A percentile compares a stretch with the other conserved stretches of the same genome.
Conservation (phyloP, 768 basidiomycete genomes). For the Boletus rubescentipes region DNA sequence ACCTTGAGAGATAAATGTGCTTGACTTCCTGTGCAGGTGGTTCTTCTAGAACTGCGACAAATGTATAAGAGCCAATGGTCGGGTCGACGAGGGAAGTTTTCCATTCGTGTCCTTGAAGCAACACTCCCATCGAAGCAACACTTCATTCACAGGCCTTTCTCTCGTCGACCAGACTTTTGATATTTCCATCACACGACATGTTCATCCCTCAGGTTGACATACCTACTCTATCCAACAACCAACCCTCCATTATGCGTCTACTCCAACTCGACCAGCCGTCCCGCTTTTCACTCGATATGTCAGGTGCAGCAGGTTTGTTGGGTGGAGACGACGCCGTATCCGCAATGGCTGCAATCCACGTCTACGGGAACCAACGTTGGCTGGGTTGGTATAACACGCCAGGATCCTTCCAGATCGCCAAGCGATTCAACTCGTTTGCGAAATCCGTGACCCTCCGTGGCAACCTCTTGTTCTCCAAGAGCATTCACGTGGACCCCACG, state of each 20-base stretch:
- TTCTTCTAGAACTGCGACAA: too few species aligned
- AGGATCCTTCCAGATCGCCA: slow-evolving; percentile 30
- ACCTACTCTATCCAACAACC: not conserved
- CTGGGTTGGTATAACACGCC: slow-evolving; percentile 38
- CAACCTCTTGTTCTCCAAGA: slow-evolving; percentile 8
- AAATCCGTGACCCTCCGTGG: slow-evolving; percentile 6
- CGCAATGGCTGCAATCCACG: slow-evolving; percentile 27
- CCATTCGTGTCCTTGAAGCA: too few species aligned
- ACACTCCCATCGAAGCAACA: not conserved
- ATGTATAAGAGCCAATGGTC: too few species aligned
- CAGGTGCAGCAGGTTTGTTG: slow-evolving; percentile 29
- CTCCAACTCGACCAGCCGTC: not conserved
- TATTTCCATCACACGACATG: not conserved
- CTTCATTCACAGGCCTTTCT: not conserved
- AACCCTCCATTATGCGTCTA: not conserved
- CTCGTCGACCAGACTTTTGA: not conserved
- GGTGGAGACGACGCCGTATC: slow-evolving; percentile 34
- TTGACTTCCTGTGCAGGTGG: too few species aligned
- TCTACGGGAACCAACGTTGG: slow-evolving; percentile 29
- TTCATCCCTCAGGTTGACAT: not conserved
- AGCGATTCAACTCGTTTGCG: slow-evolving; percentile 19
- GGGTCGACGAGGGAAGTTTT: too few species aligned
- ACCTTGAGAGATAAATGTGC: too few species aligned
- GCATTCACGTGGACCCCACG: slow-evolving; percentile 17
- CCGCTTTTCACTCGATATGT: slow-evolving; percentile 19